phyloP scores from a whole-genome alignment of 2,329 filamentous ascomycete species.

The Aphanocladium album region DNA sequence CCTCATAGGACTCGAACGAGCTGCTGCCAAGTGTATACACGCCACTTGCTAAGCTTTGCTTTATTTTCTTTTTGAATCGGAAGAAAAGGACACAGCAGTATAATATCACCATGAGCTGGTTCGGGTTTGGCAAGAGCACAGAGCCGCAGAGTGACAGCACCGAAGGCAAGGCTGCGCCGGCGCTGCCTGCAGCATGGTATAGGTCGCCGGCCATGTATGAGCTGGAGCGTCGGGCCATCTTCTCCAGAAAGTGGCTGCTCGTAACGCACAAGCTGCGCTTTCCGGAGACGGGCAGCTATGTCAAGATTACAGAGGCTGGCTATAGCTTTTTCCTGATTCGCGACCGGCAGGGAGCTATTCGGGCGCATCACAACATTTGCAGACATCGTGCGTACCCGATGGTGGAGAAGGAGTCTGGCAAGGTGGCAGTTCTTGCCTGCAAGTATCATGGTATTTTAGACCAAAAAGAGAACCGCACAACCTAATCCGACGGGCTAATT shows the following conservation, averaged over 20 bases:
- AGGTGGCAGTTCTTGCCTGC: constrained; percentile 14
- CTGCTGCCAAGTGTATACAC: no score
- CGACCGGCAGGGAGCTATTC: constrained; percentile 18
- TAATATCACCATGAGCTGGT: constrained; percentile 11
- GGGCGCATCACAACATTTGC: constrained; percentile 20
- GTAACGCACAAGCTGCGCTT: constrained; percentile 34
- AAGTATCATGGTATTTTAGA: constrained; percentile 16
- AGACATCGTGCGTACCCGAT: constrained; percentile 19
- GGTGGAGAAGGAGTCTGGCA: constrained; percentile 17
- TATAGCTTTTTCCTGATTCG: constrained; percentile 20
- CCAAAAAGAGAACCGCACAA: no score
- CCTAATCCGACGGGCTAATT: no score
- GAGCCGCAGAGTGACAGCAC: neutral
- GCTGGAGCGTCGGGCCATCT: constrained; percentile 52
- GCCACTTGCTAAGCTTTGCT: no score
- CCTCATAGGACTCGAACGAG: no score
- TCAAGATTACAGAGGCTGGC: constrained; percentile 18
- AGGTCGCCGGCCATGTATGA: constrained; percentile 49
- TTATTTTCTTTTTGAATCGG: no score
- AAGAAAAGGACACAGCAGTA: no score
- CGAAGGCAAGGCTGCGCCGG: constrained; percentile 14
- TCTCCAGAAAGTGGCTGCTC: constrained; percentile 52
- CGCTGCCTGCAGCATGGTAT: constrained; percentile 24
- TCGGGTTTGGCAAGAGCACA: constrained; percentile 1
- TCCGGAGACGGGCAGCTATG: constrained; percentile 17